These are phyloP conservation scores for Bacidia rubella DNA, from an alignment of 495 filamentous ascomycete genomes.

Conservation along the genomic window DNA sequence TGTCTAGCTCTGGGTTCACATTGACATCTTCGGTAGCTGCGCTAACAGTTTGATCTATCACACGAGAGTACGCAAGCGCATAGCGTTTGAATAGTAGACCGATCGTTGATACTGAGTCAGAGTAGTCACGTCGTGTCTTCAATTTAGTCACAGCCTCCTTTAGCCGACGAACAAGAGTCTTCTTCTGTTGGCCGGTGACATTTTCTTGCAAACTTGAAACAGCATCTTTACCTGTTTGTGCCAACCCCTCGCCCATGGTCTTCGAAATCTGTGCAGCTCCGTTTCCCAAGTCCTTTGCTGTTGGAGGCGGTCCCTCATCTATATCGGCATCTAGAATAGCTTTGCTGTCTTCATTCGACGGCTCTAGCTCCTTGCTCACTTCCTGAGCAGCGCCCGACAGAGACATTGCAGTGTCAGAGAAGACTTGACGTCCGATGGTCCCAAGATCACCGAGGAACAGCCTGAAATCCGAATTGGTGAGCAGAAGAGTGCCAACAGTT, in stretches of 20 bases:
- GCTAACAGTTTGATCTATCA: conserved; percentile 46
- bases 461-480: conserved; percentile 85
- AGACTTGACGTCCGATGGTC: conserved; percentile 68
- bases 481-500: conserved; percentile 67
- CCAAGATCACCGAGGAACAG: conserved; percentile 74
- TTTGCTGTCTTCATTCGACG: conserved; percentile 46
- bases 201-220: conserved; percentile 55
- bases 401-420: conserved; percentile 71
- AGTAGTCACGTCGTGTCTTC: conserved; percentile 63
- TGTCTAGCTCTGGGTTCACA: conserved; percentile 59
- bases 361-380: conserved; percentile 56
- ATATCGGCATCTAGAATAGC: conserved; percentile 42
- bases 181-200: conserved; percentile 51
- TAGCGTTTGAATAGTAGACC: conserved; percentile 65
- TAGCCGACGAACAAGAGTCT: conserved; percentile 59
- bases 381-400: conserved; percentile 58
- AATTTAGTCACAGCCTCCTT: conserved; percentile 66
- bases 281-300: conserved; percentile 44
- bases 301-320: conserved; percentile 39
- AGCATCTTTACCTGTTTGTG: conserved; percentile 51
- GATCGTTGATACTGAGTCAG: conserved; percentile 70
- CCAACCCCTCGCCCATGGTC: conserved; percentile 48
- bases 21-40: conserved; percentile 55
- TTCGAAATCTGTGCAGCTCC: conserved; percentile 51
- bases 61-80: conserved; percentile 59